These are phyloP conservation scores for Boletales sp. DNA, from an alignment of 768 basidiomycete species.

Conservation along the genomic window DNA sequence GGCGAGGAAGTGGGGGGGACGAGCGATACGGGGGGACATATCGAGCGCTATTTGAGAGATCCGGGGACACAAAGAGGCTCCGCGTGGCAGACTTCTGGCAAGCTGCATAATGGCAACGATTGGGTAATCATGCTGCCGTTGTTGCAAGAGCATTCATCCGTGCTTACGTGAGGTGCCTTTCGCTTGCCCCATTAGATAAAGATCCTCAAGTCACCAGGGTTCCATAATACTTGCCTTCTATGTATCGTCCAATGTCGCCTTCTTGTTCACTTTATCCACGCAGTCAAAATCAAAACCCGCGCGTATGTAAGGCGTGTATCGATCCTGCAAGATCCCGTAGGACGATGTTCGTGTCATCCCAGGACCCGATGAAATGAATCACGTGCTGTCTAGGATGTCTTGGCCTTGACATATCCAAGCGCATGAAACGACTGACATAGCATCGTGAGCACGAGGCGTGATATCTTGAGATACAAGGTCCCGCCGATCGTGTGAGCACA, in stretches of 20 bases:
- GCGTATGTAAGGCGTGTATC: too few species aligned
- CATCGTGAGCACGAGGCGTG: too few species aligned
- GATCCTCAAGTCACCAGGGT: constrained; percentile 9
- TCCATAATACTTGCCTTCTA: constrained; percentile 16
- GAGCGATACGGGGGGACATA: not conserved
- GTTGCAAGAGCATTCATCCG: constrained; percentile 24
- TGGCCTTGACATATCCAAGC: too few species aligned
- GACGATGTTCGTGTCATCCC: too few species aligned
- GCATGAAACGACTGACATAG: too few species aligned
- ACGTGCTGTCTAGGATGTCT: too few species aligned
- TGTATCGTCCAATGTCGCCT: not conserved
- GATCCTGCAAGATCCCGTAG: too few species aligned
- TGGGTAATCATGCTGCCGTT: constrained; percentile 17
- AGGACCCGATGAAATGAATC: too few species aligned
- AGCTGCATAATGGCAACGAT: not conserved
- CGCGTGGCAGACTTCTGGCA: constrained; percentile 9
- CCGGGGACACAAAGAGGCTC: not conserved
- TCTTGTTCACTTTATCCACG: not conserved
- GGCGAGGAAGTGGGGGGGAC: not conserved
- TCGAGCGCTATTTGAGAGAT: constrained; percentile 1
- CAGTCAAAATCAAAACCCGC: too few species aligned
- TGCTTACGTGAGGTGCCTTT: constrained; percentile 14
- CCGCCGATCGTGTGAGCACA: too few species aligned
- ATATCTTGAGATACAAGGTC: too few species aligned
- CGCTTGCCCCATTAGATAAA: constrained; percentile 14